Conservation (phyloP, 2,329 filamentous ascomycete genomes). For the Colletotrichum magnum region DNA sequence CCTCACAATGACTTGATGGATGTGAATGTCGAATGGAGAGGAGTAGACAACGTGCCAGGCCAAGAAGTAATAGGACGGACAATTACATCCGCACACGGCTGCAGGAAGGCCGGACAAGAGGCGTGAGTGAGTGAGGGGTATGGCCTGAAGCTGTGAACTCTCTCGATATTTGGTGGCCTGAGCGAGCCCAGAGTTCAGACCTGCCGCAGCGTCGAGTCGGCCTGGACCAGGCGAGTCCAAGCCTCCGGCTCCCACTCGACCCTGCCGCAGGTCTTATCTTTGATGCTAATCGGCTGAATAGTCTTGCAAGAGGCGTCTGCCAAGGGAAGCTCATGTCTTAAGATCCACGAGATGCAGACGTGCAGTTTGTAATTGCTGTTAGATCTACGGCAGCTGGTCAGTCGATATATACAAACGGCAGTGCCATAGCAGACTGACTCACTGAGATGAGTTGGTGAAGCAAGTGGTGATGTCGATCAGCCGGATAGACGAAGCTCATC, state of each 20-base stretch:
- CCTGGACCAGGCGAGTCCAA: neutral
- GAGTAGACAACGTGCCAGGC: neutral
- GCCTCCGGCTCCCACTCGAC: neutral
- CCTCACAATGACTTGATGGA: neutral
- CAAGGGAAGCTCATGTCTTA: neutral
- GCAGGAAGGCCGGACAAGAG: constrained; percentile 1
- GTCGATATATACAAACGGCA: neutral
- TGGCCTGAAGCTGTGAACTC: constrained; percentile 20
- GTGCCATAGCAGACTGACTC: neutral
- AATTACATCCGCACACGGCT: neutral
- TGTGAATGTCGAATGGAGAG: neutral
- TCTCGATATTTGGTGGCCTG: constrained; percentile 14
- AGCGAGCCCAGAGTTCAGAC: constrained; percentile 13
- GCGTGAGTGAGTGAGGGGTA: constrained; percentile 19
- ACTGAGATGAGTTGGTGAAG: neutral
- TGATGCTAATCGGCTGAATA: constrained; percentile 3
- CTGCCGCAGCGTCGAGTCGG: neutral
- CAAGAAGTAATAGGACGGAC: neutral
- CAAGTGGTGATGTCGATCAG: neutral
- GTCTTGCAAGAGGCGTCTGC: neutral
- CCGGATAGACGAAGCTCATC: too few species aligned
- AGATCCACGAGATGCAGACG: too few species aligned
- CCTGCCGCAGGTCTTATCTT: neutral
- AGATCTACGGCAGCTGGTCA: neutral
- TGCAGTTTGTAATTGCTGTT: too few species aligned